Conservation (phyloP, 306 rosid genomes). For the Neltuma alba region DNA sequence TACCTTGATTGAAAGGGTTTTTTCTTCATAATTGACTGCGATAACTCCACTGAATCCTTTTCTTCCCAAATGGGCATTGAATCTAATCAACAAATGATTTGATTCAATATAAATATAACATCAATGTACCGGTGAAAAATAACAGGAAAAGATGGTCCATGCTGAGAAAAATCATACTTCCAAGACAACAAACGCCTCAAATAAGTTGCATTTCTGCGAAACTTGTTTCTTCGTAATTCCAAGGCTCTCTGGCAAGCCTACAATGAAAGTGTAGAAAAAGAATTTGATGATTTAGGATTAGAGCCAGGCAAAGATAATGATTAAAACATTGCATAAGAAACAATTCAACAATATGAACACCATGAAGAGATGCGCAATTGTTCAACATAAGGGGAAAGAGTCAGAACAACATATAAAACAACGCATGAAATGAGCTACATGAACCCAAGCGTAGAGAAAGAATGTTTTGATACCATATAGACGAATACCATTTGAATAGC, state of each 20-base stretch:
- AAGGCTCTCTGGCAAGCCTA: constrained; percentile 82
- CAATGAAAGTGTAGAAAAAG: not conserved
- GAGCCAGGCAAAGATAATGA: not conserved
- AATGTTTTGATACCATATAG: no score
- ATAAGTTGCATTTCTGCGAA: constrained; percentile 60
- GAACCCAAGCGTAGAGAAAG: no score
- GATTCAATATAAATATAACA: not conserved
- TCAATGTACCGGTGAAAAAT: not conserved
- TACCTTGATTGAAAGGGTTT: constrained; percentile 85
- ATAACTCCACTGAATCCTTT: constrained; percentile 88
- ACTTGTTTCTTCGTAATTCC: constrained; percentile 53
- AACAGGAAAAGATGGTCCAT: not conserved
- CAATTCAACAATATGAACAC: not conserved
- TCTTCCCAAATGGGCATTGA: constrained; percentile 76
- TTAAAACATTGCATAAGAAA: not conserved
- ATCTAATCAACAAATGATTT: constrained; percentile 50
- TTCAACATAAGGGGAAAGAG: not conserved
- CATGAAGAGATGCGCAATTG: not conserved
- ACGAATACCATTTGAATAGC: no score
- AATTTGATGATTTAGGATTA: not conserved
- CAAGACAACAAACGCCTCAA: constrained; percentile 78
- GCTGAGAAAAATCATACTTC: constrained; percentile 61
- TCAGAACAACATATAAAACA: not conserved
- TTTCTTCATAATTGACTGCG: constrained; percentile 65
- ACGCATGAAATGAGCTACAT: not conserved